These are phyloP conservation scores for Suhomyces guaymorum DNA, from an alignment of 1,139 yeast genomes.

Conservation along the genomic window DNA sequence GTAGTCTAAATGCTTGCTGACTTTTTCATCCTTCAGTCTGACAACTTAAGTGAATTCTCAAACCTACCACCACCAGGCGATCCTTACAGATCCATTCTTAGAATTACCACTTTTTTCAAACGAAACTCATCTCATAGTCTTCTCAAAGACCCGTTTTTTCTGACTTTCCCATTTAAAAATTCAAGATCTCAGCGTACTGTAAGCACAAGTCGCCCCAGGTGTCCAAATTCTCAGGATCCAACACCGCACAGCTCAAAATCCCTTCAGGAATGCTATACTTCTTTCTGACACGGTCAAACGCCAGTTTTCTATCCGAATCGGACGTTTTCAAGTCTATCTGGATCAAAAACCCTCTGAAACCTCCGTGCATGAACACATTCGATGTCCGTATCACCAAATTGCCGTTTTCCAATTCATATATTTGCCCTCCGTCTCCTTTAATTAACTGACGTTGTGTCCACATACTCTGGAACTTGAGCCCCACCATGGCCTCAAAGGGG, in stretches of 20 bases:
- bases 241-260: slow-evolving; percentile 34
- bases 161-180: slow-evolving; percentile 37
- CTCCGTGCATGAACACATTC: slow-evolving; percentile 73
- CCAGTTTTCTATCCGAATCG: slow-evolving; percentile 10
- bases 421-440: slow-evolving; percentile 75
- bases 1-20: no score
- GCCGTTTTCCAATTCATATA: slow-evolving; percentile 54
- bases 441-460: slow-evolving; percentile 76
- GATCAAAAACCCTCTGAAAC: slow-evolving; percentile 67
- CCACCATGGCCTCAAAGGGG: slow-evolving; percentile 49
- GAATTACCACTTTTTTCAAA: no score
- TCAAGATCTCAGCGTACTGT: slow-evolving; percentile 49
- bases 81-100: no score
- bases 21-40: no score
- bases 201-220: slow-evolving; percentile 46
- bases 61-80: no score
- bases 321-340: slow-evolving; percentile 44
- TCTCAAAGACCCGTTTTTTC: no score
- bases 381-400: slow-evolving; percentile 57
- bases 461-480: slow-evolving; percentile 63
- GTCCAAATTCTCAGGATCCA: slow-evolving; percentile 32
- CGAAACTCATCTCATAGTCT: no score
- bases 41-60: no score
- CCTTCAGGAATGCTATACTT: slow-evolving; percentile 47
- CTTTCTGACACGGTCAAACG: slow-evolving; percentile 30